Evolutionary conservation across 495 filamentous ascomycete genomes (phyloP), one percentile per base, ranked within the genome.

Genomic region (Halenospora varia): DNA sequence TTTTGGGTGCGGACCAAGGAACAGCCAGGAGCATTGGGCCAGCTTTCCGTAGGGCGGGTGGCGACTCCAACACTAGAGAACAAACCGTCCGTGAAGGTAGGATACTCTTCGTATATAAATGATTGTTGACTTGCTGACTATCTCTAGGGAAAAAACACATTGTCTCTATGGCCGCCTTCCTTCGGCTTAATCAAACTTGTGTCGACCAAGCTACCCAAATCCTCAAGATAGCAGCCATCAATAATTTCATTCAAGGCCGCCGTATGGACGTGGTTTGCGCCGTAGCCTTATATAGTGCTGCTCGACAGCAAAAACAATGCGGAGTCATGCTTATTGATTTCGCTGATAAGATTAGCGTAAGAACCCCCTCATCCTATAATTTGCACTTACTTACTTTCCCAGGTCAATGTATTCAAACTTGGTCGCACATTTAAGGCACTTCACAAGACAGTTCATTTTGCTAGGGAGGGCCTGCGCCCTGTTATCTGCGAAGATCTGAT

Each of bases 281-380:
- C 10, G 86, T 92, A 39, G 90, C 88, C 69, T 77, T 98, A 22
- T 98, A 97, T 63, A 85, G 88, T 54, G 88, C 88, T 22, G 96
- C 90, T 71, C 84, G 94, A 41, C 76, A 78, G 54, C 73, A 83
- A 44, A 70, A 77, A 66, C 70, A 81, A 71, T 80, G 84, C 55
- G 69, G 73, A 71, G 74, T 85, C 59, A 90, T 98, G 88, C 78
- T 98, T 15, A 97, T 98, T 67, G 94, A 98, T 74, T 88, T 98
- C 62, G 89, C 95, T 10, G 95, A 97, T 64, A 78, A 89, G 46
- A 73, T 92, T 45, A 82, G 77, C 67, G 75, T 79, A 64, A 59
- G 67, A 59, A 15, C 19, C 29, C 39, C 20, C 29, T 2, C 35
- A 18, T 13, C 19, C 35, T 41, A 48, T 47, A 18, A 13, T 13